A percentile compares a stretch with the other conserved stretches of the same genome.
Evolutionary conservation across 2,329 filamentous ascomycete species (phyloP).

Genomic region (Penicillium digitatum): DNA sequence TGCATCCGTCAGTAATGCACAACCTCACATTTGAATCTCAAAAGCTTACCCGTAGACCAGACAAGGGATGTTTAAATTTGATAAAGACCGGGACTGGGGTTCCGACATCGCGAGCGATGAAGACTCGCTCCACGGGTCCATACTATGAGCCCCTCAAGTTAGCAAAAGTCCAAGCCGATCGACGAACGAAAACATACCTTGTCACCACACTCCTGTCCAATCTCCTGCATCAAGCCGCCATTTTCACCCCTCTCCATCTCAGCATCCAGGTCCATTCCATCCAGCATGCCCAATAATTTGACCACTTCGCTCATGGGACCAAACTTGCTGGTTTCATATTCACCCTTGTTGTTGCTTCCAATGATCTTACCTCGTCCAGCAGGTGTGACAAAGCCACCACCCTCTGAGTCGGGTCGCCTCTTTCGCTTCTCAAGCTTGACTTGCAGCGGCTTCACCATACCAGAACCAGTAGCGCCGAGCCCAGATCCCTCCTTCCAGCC

Average conservation of each 20-base stretch:
- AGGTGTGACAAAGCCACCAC: constrained; percentile 70
- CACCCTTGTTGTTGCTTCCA: constrained; percentile 62
- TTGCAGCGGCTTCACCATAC: constrained; percentile 78
- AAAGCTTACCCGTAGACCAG: constrained; percentile 70
- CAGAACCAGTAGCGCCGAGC: constrained; percentile 74
- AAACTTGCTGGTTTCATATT: constrained; percentile 53
- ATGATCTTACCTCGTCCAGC: constrained; percentile 73
- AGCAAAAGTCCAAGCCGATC: not conserved
- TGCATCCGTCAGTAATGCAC: constrained; percentile 2
- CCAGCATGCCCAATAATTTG: constrained; percentile 77
- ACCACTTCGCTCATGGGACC: constrained; percentile 77
- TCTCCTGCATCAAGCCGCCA: constrained; percentile 76
- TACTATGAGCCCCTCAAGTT: constrained; percentile 53
- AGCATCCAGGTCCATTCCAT: constrained; percentile 73
- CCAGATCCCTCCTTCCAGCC: constrained; percentile 88
- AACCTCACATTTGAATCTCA: not conserved
- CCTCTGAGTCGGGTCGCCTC: constrained; percentile 72
- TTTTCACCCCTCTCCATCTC: constrained; percentile 65
- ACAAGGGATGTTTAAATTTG: constrained; percentile 82
- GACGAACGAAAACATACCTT: constrained; percentile 52
- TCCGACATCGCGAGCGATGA: constrained; percentile 61
- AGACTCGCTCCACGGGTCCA: constrained; percentile 74
- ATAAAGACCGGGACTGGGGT: constrained; percentile 71
- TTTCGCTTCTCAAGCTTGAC: constrained; percentile 83
- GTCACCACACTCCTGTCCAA: constrained; percentile 86